Conservation (phyloP, 1,139 yeast species). For the Suhomyces guaymorum region DNA sequence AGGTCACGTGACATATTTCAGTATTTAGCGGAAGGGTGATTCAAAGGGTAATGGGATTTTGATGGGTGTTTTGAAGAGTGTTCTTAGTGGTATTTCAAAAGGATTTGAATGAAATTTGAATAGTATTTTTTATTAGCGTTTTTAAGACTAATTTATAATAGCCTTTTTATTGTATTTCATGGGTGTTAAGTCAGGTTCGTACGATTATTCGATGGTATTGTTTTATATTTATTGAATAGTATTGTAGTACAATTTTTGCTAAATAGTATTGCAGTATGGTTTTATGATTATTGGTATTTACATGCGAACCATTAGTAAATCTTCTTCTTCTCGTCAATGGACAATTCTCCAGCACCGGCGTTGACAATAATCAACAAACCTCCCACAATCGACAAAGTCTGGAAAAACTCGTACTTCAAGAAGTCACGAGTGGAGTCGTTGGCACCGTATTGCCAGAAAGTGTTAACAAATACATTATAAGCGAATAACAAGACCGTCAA, state of each 20-base stretch:
- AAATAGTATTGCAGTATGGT: no score
- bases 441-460: slow-evolving; percentile 79
- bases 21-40: background rate
- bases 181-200: no score
- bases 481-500: slow-evolving; percentile 72
- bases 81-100: no score
- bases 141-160: no score
- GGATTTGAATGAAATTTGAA: no score
- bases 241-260: no score
- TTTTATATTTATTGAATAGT: no score
- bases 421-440: slow-evolving; percentile 84
- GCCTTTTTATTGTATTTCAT: no score
- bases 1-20: background rate
- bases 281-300: background rate
- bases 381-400: slow-evolving; percentile 91
- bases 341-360: slow-evolving; percentile 95
- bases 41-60: no score
- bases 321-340: slow-evolving; percentile 95
- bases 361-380: slow-evolving; percentile 88
- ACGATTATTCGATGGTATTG: no score
- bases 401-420: slow-evolving; percentile 91
- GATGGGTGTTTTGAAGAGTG: no score
- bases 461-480: slow-evolving; percentile 79
- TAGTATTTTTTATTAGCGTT: no score
- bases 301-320: slow-evolving; percentile 52